A percentile compares a stretch with the other conserved stretches of the same genome.
phyloP scores from a whole-genome alignment of 768 basidiomycete species.

The Mycena filopes region DNA sequence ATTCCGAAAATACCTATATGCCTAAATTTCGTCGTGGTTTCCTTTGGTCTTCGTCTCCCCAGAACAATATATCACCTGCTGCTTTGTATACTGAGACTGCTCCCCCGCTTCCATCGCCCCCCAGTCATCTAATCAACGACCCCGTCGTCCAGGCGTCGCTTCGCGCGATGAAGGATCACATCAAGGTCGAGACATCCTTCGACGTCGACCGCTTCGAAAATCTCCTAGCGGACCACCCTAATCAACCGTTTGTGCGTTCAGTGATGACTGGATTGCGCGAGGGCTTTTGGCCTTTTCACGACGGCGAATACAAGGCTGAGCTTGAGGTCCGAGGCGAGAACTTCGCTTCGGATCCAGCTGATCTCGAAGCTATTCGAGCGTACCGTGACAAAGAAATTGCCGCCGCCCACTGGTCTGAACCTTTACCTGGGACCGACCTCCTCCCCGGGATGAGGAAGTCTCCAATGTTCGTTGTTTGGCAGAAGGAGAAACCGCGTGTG shows the following conservation, averaged over 20 bases:
- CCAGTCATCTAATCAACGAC: slow-evolving; percentile 19
- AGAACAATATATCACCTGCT: slow-evolving; percentile 25
- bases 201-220: slow-evolving; percentile 37
- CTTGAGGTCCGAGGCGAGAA: slow-evolving; percentile 16
- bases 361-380: slow-evolving; percentile 29
- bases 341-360: slow-evolving; percentile 20
- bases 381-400: slow-evolving; percentile 34
- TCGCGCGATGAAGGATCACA: slow-evolving; percentile 22
- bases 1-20: slow-evolving; percentile 5
- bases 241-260: slow-evolving; percentile 42
- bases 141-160: slow-evolving; percentile 15
- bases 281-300: slow-evolving; percentile 48
- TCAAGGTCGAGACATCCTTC: slow-evolving; percentile 42
- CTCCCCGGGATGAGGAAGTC: slow-evolving; percentile 41
- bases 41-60: slow-evolving; percentile 18
- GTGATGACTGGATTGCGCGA: slow-evolving; percentile 36
- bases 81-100: slow-evolving; percentile 27
- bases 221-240: slow-evolving; percentile 40
- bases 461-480: slow-evolving; percentile 41
- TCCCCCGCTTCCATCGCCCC: slow-evolving; percentile 28
- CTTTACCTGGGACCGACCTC: slow-evolving; percentile 25
- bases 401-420: slow-evolving; percentile 30
- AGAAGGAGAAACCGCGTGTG: slow-evolving; percentile 39
- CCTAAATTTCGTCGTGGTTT: slow-evolving; percentile 25
- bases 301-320: slow-evolving; percentile 34